Conservation (phyloP, 1,284 basidiomycete species). For the Termitomyces sp. region DNA sequence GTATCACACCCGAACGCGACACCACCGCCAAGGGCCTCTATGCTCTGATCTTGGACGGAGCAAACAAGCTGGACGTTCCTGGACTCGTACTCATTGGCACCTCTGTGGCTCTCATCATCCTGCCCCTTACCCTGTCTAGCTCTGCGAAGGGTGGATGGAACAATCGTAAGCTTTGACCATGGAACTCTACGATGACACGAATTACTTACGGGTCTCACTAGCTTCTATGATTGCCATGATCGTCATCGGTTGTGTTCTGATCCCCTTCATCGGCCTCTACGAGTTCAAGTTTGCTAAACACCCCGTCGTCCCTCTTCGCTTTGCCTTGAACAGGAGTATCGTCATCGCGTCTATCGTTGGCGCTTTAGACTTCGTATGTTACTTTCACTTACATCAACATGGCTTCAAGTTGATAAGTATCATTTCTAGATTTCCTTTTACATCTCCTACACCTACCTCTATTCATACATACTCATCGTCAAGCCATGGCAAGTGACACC, state of each 20-base stretch:
- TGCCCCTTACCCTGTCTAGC: slow-evolving; percentile 60
- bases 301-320: slow-evolving; percentile 52
- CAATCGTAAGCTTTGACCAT: slow-evolving; percentile 32
- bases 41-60: slow-evolving; percentile 27
- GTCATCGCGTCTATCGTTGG: slow-evolving; percentile 61
- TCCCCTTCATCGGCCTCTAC: slow-evolving; percentile 44
- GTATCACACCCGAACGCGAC: slow-evolving; percentile 27
- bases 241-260: slow-evolving; percentile 41
- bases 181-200: background rate
- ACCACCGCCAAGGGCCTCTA: slow-evolving; percentile 9
- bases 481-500: slow-evolving; percentile 45
- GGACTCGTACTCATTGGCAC: slow-evolving; percentile 66
- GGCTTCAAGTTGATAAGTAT: background rate
- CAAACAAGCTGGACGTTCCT: slow-evolving; percentile 54
- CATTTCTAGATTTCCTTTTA: slow-evolving; percentile 53
- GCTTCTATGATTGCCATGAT: slow-evolving; percentile 56
- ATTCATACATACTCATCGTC: slow-evolving; percentile 56
- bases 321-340: slow-evolving; percentile 55
- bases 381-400: background rate
- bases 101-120: slow-evolving; percentile 56
- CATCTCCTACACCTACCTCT: slow-evolving; percentile 56
- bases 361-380: slow-evolving; percentile 63
- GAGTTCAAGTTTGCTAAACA: slow-evolving; percentile 45
- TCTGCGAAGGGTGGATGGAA: slow-evolving; percentile 39
- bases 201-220: slow-evolving; percentile 18